These are phyloP conservation scores for Globisporangium parvum DNA, from an alignment of 352 stramenopile genomes.

Conservation along the genomic window DNA sequence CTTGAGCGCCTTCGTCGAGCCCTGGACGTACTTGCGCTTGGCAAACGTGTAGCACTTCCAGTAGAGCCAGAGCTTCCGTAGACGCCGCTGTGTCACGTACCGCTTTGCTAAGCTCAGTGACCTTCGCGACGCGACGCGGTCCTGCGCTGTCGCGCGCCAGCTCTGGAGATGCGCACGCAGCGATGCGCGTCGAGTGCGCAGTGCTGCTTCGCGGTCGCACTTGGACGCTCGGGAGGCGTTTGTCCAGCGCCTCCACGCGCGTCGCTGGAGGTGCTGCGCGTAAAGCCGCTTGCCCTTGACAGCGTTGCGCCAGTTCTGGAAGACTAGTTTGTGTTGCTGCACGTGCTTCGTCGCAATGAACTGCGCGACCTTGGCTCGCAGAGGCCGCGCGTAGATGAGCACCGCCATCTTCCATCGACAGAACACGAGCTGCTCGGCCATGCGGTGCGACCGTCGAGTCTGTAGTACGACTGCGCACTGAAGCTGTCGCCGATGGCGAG, in stretches of 20 bases:
- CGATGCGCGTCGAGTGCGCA: constrained; percentile 15
- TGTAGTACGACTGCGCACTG: constrained; percentile 17
- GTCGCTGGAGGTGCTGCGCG: constrained; percentile 14
- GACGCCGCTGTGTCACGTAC: constrained; percentile 49
- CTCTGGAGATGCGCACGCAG: constrained; percentile 28
- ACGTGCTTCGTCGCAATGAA: constrained; percentile 10
- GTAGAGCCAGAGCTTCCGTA: constrained; percentile 68
- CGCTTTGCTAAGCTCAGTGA: constrained; percentile 48
- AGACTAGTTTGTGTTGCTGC: constrained; percentile 5
- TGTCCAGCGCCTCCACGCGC: constrained; percentile 36
- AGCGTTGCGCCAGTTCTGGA: constrained; percentile 28
- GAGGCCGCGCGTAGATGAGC: constrained; percentile 25
- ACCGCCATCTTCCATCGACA: constrained; percentile 55
- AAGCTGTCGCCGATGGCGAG: constrained; percentile 4
- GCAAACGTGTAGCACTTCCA: constrained; percentile 77
- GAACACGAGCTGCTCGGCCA: constrained; percentile 21
- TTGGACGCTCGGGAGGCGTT: constrained; percentile 15
- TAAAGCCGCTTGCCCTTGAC: constrained; percentile 18
- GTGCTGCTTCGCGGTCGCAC: constrained; percentile 13
- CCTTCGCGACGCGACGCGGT: constrained; percentile 29
- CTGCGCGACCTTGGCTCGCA: constrained; percentile 9
- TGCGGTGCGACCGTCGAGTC: constrained; percentile 14
- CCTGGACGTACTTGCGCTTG: constrained; percentile 59
- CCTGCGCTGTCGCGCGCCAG: constrained; percentile 34
- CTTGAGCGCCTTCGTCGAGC: constrained; percentile 65